Evolutionary conservation across 129 eudicot genomes (phyloP).

Genomic region (Flaveria linearis): DNA sequence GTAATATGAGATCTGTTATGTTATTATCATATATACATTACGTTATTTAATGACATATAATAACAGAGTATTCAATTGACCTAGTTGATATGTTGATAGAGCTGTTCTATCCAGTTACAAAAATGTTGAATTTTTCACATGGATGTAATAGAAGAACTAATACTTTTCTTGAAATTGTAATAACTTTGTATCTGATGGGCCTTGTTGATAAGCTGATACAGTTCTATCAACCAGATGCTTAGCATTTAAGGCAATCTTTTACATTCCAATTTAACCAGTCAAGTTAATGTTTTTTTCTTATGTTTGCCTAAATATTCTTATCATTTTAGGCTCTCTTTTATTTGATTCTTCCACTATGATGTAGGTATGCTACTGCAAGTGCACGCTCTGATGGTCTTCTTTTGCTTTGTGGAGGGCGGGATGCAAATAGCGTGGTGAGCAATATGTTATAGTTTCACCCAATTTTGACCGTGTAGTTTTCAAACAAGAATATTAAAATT

Average conservation of each 20-base stretch:
- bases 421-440: slow-evolving; percentile 98
- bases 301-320: neutral
- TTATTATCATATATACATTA: neutral
- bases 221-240: slow-evolving; percentile 18
- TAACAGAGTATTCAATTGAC: neutral
- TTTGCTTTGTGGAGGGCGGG: slow-evolving; percentile 99
- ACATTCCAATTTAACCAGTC: neutral
- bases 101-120: neutral
- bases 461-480: neutral
- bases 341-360: slow-evolving; percentile 21
- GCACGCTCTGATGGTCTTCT: slow-evolving; percentile 99
- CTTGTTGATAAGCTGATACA: slow-evolving; percentile 23
- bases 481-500: neutral
- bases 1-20: slow-evolving; percentile 5
- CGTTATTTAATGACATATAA: neutral
- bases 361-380: slow-evolving; percentile 99
- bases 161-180: neutral
- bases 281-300: slow-evolving; percentile 7
- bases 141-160: slow-evolving; percentile 3
- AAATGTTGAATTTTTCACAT: neutral
- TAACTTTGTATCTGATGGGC: neutral
- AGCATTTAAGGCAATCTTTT: slow-evolving; percentile 17
- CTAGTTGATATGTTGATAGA: slow-evolving; percentile 3
- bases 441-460: slow-evolving; percentile 4
- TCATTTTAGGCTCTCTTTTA: slow-evolving; percentile 15